Base-by-base conservation (phyloP, 2,329 filamentous ascomycete genomes). In the Cercospora beticola region DNA sequence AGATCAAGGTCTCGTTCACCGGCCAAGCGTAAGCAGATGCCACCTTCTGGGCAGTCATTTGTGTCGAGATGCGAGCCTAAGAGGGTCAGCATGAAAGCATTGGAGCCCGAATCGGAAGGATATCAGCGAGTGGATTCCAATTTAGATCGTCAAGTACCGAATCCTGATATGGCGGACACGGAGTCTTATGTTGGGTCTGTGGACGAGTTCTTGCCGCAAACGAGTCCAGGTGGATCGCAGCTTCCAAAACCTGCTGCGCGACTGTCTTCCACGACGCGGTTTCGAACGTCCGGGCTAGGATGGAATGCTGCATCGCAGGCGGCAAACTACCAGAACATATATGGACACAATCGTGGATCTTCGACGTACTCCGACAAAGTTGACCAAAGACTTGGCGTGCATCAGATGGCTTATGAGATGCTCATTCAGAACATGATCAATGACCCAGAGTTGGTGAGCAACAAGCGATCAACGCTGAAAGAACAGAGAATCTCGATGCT, bases 331-430 rank as follows among this genome's bases (percentile, higher is more conserved):
- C 49, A 68, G 14, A 63, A 69, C 8, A 52, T 40, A 18, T 33
- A 68, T 59, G 64, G 65, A 8, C 33, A 33, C 16, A 36, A 46
- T 8, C 36, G 49, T 21, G 58, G 36, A 21, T 59, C 54, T 26
- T 71, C 69, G 5, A 65, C 62, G 57, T 63, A 71, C 28, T 69
- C 68, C 1, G 71, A 72, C 28, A 76, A 74, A 52, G 68, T 74
- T 21, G 74, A 78, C 28, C 73, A 75, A 30, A 75, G 78, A 23
- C 69, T 77, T 3, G 74, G 70, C 16, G 74, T 76, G 4, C 77
- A 78, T 64, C 74, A 73, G 1, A 71, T 76, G 14, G 76, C 76
- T 3, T 76, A 78, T 65, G 75, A 77, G n/a, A 71, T 78, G 60
- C 78, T 78, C 1, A 66, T 80, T 18, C 72, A 76, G 31, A 75